A percentile compares a stretch with the other conserved stretches of the same genome.
These are phyloP conservation scores for Penicillium robsamsonii DNA, from an alignment of 495 filamentous ascomycete species.

Conservation along the genomic window DNA sequence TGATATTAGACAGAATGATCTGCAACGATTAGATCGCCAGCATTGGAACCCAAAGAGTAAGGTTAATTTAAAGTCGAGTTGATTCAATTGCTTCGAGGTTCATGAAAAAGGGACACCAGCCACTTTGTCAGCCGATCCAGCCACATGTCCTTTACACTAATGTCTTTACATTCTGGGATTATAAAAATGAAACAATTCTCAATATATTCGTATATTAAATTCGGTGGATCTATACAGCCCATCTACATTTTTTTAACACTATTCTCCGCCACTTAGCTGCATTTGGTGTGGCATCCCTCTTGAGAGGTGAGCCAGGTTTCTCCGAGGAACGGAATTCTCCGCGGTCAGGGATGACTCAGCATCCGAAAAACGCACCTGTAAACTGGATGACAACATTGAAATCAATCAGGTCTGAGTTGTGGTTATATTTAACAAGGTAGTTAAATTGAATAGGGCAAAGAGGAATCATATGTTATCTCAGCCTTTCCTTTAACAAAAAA, in stretches of 20 bases:
- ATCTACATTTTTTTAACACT: not conserved
- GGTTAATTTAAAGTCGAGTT: slow-evolving; percentile 5
- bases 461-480: not conserved
- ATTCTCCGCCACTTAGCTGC: slow-evolving; percentile 7
- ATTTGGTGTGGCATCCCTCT: slow-evolving; percentile 3
- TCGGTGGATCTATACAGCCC: not conserved
- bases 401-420: not conserved
- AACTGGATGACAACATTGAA: not conserved
- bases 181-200: not conserved
- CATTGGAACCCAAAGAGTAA: slow-evolving; percentile 9
- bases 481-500: not conserved
- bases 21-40: slow-evolving; percentile 13
- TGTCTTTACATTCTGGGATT: not conserved
- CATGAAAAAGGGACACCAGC: slow-evolving; percentile 23
- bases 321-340: slow-evolving; percentile 12
- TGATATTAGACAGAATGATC: slow-evolving; percentile 36
- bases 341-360: slow-evolving; percentile 4
- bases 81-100: slow-evolving; percentile 15
- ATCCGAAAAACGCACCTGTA: slow-evolving; percentile 8
- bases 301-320: not conserved
- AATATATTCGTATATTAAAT: not conserved
- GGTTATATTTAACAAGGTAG: not conserved
- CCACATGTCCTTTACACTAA: slow-evolving; percentile 30
- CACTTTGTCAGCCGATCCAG: slow-evolving; percentile 37
- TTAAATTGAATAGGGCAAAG: not conserved